Conservation (phyloP, 169 alveolate genomes). For the Plasmodium knowlesi region DNA sequence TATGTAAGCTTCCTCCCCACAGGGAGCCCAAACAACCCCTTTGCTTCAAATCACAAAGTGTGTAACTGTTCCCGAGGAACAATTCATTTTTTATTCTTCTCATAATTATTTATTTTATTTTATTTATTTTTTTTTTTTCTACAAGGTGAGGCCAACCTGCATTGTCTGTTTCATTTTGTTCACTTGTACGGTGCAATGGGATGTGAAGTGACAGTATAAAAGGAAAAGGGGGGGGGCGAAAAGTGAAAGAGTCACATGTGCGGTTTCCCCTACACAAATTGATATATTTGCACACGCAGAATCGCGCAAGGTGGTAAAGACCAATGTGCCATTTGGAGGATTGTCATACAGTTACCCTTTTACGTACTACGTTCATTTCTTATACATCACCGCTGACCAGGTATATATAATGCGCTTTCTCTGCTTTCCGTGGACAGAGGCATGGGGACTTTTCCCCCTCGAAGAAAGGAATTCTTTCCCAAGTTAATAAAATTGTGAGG, state of each 20-base stretch:
- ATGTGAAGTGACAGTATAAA: not conserved
- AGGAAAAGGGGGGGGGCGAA: not conserved
- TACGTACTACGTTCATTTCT: not conserved
- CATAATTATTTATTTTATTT: too few relatives aligned
- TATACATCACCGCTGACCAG: not conserved
- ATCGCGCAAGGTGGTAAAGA: not conserved
- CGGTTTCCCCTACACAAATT: not conserved
- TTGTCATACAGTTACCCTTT: not conserved
- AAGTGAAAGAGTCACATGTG: not conserved
- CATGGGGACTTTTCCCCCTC: not conserved
- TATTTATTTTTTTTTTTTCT: not conserved
- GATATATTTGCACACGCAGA: not conserved
- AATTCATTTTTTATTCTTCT: conserved; percentile 16
- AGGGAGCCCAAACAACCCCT: not conserved
- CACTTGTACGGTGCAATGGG: not conserved
- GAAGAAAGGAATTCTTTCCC: not conserved
- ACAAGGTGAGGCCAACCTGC: not conserved
- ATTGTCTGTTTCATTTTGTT: not conserved
- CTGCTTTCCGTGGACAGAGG: not conserved
- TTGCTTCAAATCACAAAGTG: not conserved
- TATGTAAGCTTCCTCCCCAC: not conserved
- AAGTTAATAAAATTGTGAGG: not conserved
- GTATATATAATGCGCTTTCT: not conserved
- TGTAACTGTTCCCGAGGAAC: not conserved
- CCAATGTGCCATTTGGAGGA: not conserved